Base-by-base conservation (phyloP, 2,329 filamentous ascomycete species). In the Trichoderma asperellum region DNA sequence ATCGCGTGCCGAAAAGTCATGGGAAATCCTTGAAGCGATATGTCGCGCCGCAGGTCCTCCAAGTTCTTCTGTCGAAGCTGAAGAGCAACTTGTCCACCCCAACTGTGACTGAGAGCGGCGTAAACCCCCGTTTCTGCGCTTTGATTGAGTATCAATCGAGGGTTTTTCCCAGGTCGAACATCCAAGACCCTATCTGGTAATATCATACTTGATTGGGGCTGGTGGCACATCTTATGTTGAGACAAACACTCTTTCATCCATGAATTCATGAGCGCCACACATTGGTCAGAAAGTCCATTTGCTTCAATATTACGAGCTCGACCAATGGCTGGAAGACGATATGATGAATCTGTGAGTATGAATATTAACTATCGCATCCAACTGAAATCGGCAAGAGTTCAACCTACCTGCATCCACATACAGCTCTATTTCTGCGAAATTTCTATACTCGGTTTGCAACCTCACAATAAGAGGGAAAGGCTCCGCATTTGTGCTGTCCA, bases 1-100 rank as follows among this genome's bases (percentile, higher is more conserved):
- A 72, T 70, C 3, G 69, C 71, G 18, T 73, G 70, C 16, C 58
- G 69, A 32, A 72, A 72, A n/a, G 64, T 72, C 55, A 53, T 69
- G 1, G 71, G 71, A 5, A 73, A 68, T 1, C 40, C 18, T 1
- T 55, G 32, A 24, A 69, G 47, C 2, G 57, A 27, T 27, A 71
- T 71, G 12, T 59, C 24, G 12, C 35, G 10, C 24, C 66, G 56
- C 5, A 65, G 68, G 2, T 68, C 58, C 1, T 61, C 29, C 1
- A 67, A n/a, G 10, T 53, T 62, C n/a, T 27, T 49, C 47, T 62
- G 35, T 59, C 40, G 58, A 14, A 70, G 27, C 34, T 70, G 43
- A n/a, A 71, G 60, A 4, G 62, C 37, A 16, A 70, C 64, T 8
- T 67, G 47, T 29, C 43, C 57, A 27, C 68, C 70, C 68, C 68